Base-by-base conservation (phyloP, 2,329 filamentous ascomycete species). In the Aspergillus fumigatus region DNA sequence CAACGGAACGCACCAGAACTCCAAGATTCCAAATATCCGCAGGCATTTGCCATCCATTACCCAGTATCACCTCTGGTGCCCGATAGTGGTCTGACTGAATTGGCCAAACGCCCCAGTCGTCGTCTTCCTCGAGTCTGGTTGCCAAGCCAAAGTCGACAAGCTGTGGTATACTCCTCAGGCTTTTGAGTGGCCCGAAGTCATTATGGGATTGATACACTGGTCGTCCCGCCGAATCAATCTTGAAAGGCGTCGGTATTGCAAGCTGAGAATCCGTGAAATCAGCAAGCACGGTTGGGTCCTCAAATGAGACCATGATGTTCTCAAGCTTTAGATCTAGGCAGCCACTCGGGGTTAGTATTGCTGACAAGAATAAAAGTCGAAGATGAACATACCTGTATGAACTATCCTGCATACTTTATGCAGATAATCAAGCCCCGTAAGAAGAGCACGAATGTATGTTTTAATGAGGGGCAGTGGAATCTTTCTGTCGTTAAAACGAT, bases 31-130 rank as follows among this genome's bases (percentile, higher is more conserved):
- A 77, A 53, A 77, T 74, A 65, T 77, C 75, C 17, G 65, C 66
- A 50, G 64, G 61, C 62, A 72, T 74, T 54, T 66, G 65, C 73
- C 70, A 78, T 49, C 71, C 69, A 60, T 62, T 68, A 53, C 70
- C 69, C 5, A 77, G 61, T 45, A 77, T 70, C 27, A 77, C 74
- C 62, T 77, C 74, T 54, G 73, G 75, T 4, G 71, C 73, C 47
- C 68, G 70, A 65, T 76, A 77, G 51, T 70, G 62, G 52, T 75
- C 71, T 56, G 73, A 72, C 70, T 85, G 59, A 74, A 83, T 70
- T 56, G 65, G 67, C 62, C 60, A 70, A 52, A 70, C 58, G 26
- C 66, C 68, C 73, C 76, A 63, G 70, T 79, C 66, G 72, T 83
- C 62, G 59, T 75, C 64, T 67, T 68, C 65, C 52, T 73, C 71